Conservation (phyloP, 345 rosid genomes). For the Ailanthus altissimus region DNA sequence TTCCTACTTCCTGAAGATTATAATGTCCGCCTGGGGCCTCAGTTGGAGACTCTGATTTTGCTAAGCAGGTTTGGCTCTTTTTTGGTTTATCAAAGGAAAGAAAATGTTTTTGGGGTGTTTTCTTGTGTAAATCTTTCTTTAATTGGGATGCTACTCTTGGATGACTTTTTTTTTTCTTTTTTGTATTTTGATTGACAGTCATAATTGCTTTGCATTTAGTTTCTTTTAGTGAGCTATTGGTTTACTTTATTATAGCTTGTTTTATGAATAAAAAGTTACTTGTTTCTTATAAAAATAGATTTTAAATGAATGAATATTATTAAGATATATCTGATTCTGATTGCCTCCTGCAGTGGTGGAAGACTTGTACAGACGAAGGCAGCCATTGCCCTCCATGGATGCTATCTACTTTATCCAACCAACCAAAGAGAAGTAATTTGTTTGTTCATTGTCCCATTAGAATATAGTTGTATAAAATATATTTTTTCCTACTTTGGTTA, state of each 20-base stretch:
- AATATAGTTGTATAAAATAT: background rate
- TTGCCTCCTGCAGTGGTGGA: conserved; percentile 79
- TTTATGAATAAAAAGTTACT: background rate
- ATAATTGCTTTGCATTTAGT: background rate
- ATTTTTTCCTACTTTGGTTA: background rate
- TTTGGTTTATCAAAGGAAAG: too few species aligned
- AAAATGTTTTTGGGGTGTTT: too few species aligned
- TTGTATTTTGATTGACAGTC: background rate
- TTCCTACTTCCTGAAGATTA: background rate
- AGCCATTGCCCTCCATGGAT: conserved; percentile 94
- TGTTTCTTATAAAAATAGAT: background rate
- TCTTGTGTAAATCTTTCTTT: too few species aligned
- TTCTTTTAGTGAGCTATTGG: background rate
- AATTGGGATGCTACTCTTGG: background rate
- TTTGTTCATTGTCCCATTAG: conserved; percentile 14
- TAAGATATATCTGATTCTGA: conserved; percentile 9
- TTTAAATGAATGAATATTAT: background rate
- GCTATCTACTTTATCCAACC: conserved; percentile 98
- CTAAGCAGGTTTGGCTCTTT: too few species aligned
- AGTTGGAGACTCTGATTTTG: too few species aligned
- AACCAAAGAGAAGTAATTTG: conserved; percentile 84
- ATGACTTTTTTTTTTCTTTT: background rate
- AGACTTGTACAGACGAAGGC: conserved; percentile 84
- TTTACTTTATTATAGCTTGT: background rate
- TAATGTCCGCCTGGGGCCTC: too few species aligned